phyloP scores from a whole-genome alignment of 2,329 filamentous ascomycete species.

The Septoria linicola region DNA sequence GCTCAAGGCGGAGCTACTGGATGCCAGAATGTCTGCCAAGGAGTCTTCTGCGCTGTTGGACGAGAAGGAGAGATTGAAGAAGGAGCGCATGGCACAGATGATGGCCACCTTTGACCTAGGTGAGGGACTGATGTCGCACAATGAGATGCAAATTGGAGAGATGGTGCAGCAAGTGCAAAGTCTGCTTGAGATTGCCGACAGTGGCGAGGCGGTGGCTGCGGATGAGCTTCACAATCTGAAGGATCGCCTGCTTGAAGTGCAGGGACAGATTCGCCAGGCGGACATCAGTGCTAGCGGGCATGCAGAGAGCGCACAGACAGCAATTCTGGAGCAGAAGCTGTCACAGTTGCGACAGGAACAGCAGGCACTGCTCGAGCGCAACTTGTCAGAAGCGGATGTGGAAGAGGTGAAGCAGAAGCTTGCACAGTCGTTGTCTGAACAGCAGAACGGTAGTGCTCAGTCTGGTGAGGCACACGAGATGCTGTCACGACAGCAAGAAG shows the following conservation, averaged over 20 bases:
- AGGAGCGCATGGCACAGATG: conserved; percentile 99
- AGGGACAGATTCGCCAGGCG: conserved; percentile 88
- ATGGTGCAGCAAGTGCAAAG: conserved; percentile 81
- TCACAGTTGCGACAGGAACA: conserved; percentile 76
- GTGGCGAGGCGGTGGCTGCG: conserved; percentile 75
- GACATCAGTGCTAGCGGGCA: conserved; percentile 73
- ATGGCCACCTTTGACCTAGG: conserved; percentile 98
- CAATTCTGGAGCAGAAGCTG: conserved; percentile 73
- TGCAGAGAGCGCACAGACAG: conserved; percentile 58
- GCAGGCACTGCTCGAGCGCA: conserved; percentile 75
- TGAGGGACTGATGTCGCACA: conserved; percentile 88
- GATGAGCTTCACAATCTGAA: conserved; percentile 78
- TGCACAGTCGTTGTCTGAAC: conserved; percentile 72
- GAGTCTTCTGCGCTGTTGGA: conserved; percentile 86
- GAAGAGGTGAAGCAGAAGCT: conserved; percentile 81
- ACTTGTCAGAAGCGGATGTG: conserved; percentile 73
- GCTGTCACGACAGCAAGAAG: conserved; percentile 72
- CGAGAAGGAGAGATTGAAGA: conserved; percentile 98
- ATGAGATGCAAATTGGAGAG: conserved; percentile 79
- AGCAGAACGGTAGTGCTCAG: conserved; percentile 40
- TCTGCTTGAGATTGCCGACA: conserved; percentile 71
- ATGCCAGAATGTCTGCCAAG: conserved; percentile 94
- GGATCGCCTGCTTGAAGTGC: conserved; percentile 78
- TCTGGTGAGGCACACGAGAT: conserved; percentile 71
- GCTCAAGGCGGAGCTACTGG: conserved; percentile 90